Base-by-base conservation (phyloP, 2,329 filamentous ascomycete genomes). In the Coniochaeta sp. region DNA sequence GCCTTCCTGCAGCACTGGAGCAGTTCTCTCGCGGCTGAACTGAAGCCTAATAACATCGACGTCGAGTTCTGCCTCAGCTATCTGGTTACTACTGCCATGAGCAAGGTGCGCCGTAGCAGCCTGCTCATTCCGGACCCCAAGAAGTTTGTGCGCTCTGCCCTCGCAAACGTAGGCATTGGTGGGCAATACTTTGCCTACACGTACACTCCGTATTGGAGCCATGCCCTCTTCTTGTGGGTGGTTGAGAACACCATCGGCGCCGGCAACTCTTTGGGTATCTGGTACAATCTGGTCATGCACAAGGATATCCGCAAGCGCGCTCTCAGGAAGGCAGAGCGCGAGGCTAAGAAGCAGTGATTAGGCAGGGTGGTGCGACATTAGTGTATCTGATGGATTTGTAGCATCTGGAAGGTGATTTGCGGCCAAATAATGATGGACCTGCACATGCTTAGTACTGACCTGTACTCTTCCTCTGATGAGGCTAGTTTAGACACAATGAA, bases 1-100 rank as follows among this genome's bases (percentile, higher is more conserved):
- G 93, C 95, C 1, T 99, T 99, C 83, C 82, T 99, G 56, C 93
- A 98, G 77, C 89, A 96, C 71, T 99, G 95, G 95, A 96, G 90
- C 65, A 89, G 87, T 6, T 87, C 95, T 12, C 83, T 99, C 16
- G 90, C 89, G 1, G 84, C 88, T 16, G 95, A 99, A 75, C 83
- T 99, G 32, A 85, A 89, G 64, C 85, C 88, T 1, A 82, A 90
- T 67, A 90, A 91, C 60, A 86, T 99, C 44, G 88, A 91, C 64
- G 92, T 96, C n/a, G 88, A 98, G 74, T 85, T 98, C 56, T 88
- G 96, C 30, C 84, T 98, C 67, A 92, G 89, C 67, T 96, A 99
- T 74, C 85, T 99, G 55, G 90, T 99, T 69, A 96, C 92, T 4
- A 93, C 91, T 1, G 91, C 93, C 70, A 99, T 99, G 95, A 93